These are phyloP conservation scores for Lichtheimia hyalospora DNA, from an alignment of 371 early-diverging fungal species.

Conservation along the genomic window DNA sequence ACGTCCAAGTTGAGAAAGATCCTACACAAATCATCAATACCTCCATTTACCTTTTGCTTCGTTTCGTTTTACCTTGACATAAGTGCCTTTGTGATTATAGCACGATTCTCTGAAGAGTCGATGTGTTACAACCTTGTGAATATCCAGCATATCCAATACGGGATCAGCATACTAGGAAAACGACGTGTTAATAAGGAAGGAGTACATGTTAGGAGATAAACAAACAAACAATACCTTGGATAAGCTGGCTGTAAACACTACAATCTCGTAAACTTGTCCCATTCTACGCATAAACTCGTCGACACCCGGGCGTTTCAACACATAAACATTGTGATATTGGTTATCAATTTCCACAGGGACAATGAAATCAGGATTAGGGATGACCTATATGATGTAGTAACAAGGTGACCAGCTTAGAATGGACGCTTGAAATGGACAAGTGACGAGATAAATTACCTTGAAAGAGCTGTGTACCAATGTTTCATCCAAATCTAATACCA, in stretches of 20 bases:
- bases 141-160: slow-evolving; percentile 91
- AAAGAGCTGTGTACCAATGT: slow-evolving; percentile 67
- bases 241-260: slow-evolving; percentile 94
- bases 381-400: slow-evolving; percentile 52
- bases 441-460: slow-evolving; percentile 34
- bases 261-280: slow-evolving; percentile 89
- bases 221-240: slow-evolving; percentile 68
- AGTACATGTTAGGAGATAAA: background rate
- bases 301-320: slow-evolving; percentile 93
- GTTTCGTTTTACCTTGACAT: slow-evolving; percentile 78
- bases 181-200: slow-evolving; percentile 4
- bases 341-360: slow-evolving; percentile 91
- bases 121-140: slow-evolving; percentile 79
- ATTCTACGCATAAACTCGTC: slow-evolving; percentile 87
- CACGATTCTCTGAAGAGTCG: slow-evolving; percentile 96
- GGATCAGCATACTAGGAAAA: slow-evolving; percentile 90
- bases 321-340: slow-evolving; percentile 91
- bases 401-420: background rate
- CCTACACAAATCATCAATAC: slow-evolving; percentile 40
- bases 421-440: background rate
- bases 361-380: slow-evolving; percentile 80
- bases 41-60: background rate
- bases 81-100: slow-evolving; percentile 90
- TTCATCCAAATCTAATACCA: slow-evolving; percentile 68
- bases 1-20: slow-evolving; percentile 80